Base-by-base conservation (phyloP, 495 filamentous ascomycete species). In the Achaetomiella virescens region DNA sequence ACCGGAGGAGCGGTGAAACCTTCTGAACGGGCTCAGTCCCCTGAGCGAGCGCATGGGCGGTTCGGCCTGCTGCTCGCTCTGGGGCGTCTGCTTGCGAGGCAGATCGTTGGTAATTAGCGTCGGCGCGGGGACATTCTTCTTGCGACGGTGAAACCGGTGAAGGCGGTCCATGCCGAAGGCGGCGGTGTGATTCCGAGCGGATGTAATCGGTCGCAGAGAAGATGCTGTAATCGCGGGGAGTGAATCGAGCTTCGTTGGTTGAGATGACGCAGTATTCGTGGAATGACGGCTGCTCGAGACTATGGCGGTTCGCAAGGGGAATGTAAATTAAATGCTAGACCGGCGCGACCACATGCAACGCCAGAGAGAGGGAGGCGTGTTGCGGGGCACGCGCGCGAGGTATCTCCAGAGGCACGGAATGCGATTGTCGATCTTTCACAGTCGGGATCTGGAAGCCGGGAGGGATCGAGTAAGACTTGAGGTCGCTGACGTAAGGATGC, bases 1-100 rank as follows among this genome's bases (percentile, higher is more conserved):
- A 36, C 66, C 62, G 6, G 66, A 68, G 3, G 66, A 63, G 29
- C 69, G 63, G 14, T 65, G 62, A 24, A 71, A 65, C 17, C 66
- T 65, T 9, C 65, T 46, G 41, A 71, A 69, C 1, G 68, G 68
- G 25, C 63, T 65, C 27, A 66, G 61, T 40, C 65, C 64, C 18
- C 61, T 61, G 24, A 57, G 48, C 22, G 67, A 59, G 22, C 66
- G 65, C 53, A 35, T 29, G 6, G 50, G 64, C 8, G 51, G 20
- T 8, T 33, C 38, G 31, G 59, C 45, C 42, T 48, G 57, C 11
- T 52, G 57, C 20, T 67, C 60, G 49, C 48, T 57, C 14, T 62
- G 49, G 8, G 65, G 60, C 29, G 62, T 67, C 25, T 60, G 62
- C 42, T 58, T 63, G 14, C 50, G 29, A 0, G 58, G 46, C 4